Conservation (phyloP, 2,329 filamentous ascomycete genomes). For the Fusarium protoensiforme region DNA sequence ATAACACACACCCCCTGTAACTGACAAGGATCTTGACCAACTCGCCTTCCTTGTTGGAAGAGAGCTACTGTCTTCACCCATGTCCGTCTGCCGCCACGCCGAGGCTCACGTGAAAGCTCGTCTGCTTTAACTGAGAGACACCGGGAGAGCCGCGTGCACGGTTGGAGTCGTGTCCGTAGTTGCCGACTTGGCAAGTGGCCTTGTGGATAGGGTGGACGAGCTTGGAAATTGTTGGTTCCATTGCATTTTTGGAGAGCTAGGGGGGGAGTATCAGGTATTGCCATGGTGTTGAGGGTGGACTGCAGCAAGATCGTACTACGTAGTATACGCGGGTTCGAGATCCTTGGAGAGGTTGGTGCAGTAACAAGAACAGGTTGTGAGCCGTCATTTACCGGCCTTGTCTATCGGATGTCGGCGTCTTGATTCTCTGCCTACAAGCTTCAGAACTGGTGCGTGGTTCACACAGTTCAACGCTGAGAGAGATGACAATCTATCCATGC, state of each 20-base stretch:
- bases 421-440: neutral
- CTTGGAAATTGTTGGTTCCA: neutral
- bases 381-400: neutral
- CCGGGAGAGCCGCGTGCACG: neutral
- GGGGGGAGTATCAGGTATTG: neutral
- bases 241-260: neutral
- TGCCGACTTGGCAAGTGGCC: constrained; percentile 31
- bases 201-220: neutral
- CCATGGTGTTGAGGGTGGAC: neutral
- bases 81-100: constrained; percentile 33
- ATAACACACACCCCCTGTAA: constrained; percentile 4
- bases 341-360: neutral
- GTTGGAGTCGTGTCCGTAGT: constrained; percentile 16
- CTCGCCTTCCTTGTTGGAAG: constrained; percentile 36
- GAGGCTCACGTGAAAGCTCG: constrained; percentile 35
- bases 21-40: constrained; percentile 20
- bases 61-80: constrained; percentile 8
- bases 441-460: neutral
- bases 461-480: neutral
- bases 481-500: neutral
- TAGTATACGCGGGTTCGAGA: neutral
- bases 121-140: neutral
- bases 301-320: neutral
- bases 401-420: neutral
- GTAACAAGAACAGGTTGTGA: neutral